Percentiles rank a stretch among this genome's conserved stretches.
phyloP scores from a whole-genome alignment of 1,284 basidiomycete species.

The Afroboletus lepidellus region DNA sequence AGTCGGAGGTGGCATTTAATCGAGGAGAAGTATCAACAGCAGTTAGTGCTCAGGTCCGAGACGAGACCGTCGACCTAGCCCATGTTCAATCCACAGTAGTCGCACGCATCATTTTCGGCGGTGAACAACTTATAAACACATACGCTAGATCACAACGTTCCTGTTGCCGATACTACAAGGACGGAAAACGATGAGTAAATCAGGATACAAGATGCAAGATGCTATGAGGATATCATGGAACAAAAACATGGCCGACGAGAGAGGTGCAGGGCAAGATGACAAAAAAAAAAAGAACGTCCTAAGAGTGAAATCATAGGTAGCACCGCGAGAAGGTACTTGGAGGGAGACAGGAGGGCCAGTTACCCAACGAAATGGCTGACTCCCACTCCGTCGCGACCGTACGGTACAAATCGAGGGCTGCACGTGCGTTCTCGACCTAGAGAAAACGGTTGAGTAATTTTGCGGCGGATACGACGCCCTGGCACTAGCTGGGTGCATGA shows the following conservation, averaged over 20 bases:
- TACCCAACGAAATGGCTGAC: constrained; percentile 50
- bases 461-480: not conserved
- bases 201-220: constrained; percentile 21
- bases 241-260: constrained; percentile 1
- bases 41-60: constrained; percentile 1
- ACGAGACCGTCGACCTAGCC: too few relatives aligned
- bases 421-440: constrained; percentile 76
- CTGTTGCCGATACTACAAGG: constrained; percentile 18
- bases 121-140: not conserved
- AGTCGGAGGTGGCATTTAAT: constrained; percentile 31
- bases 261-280: constrained; percentile 17
- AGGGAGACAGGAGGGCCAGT: constrained; percentile 75
- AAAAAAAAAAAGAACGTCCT: constrained; percentile 1
- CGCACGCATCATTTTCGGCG: not conserved
- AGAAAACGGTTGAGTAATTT: constrained; percentile 15
- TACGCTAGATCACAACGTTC: constrained; percentile 14
- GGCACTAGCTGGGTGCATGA: not conserved
- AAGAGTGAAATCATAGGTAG: constrained; percentile 46
- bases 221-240: constrained; percentile 8
- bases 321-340: constrained; percentile 77
- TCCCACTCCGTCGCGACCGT: constrained; percentile 69
- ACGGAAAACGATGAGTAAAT: constrained; percentile 21
- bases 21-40: constrained; percentile 22
- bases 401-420: constrained; percentile 72
- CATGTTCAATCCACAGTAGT: not conserved